Percentiles rank a stretch among this genome's conserved stretches.
phyloP scores from a whole-genome alignment of 129 eudicot genomes.

The Arctium minus region DNA sequence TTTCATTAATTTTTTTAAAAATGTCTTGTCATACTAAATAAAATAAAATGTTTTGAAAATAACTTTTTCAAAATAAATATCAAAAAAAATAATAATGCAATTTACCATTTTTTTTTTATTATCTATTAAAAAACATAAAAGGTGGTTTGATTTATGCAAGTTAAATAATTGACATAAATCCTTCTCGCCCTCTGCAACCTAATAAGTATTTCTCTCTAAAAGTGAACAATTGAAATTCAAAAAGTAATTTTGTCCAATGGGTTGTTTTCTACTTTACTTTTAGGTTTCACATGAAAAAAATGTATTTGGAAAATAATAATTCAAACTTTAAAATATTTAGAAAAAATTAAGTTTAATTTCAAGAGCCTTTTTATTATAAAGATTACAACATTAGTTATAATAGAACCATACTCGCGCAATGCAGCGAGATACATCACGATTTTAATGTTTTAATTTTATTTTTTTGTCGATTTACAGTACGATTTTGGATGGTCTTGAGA shows the following conservation, averaged over 20 bases:
- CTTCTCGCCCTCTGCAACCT: background rate
- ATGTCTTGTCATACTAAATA: no score
- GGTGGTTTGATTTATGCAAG: background rate
- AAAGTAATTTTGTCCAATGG: slow-evolving; percentile 6
- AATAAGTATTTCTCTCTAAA: background rate
- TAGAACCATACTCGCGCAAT: no score
- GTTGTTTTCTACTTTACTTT: background rate
- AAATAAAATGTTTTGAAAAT: background rate
- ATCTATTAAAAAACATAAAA: background rate
- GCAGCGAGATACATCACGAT: no score
- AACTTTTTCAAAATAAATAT: background rate
- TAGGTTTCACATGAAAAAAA: slow-evolving; percentile 1
- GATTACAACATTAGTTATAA: no score
- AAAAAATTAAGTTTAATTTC: no score
- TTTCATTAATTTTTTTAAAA: no score
- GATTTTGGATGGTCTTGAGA: no score
- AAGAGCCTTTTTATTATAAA: no score
- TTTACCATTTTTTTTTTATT: background rate
- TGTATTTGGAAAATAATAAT: no score
- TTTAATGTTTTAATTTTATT: no score
- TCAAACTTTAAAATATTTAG: no score
- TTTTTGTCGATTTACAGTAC: no score
- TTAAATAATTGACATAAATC: background rate
- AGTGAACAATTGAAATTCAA: background rate
- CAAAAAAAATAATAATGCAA: background rate